phyloP scores from a whole-genome alignment of 768 basidiomycete species.

The Termitomyces sp. region DNA sequence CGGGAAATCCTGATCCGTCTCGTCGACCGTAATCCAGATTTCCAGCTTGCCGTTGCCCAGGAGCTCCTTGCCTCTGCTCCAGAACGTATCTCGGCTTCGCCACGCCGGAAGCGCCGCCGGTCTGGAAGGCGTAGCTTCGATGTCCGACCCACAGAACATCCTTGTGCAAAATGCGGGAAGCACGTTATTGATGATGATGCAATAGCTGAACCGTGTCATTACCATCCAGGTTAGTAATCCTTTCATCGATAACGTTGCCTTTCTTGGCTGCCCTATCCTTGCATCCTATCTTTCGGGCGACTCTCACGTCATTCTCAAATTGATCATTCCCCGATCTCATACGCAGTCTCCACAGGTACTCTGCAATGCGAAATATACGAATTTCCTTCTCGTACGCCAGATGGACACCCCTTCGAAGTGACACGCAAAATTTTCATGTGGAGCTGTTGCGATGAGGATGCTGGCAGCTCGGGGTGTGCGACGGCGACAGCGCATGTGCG shows the following conservation, averaged over 20 bases:
- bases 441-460: conserved; percentile 48
- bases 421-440: conserved; percentile 41
- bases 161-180: conserved; percentile 23
- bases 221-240: conserved; percentile 37
- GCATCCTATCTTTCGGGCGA: background rate
- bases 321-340: background rate
- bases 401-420: conserved; percentile 29
- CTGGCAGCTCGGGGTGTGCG: conserved; percentile 36
- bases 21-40: conserved; percentile 30
- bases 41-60: conserved; percentile 38
- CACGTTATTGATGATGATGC: conserved; percentile 8
- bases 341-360: conserved; percentile 25
- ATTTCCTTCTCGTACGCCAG: conserved; percentile 36
- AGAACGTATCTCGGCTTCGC: conserved; percentile 9
- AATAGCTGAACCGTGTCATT: conserved; percentile 19
- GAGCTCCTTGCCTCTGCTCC: conserved; percentile 27
- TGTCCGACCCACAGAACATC: conserved; percentile 3
- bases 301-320: background rate
- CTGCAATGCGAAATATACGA: conserved; percentile 40
- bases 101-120: conserved; percentile 15
- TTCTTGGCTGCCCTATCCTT: too few species aligned
- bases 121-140: conserved; percentile 15
- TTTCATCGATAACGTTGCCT: background rate
- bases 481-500: conserved; percentile 17
- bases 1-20: conserved; percentile 39